phyloP scores from a whole-genome alignment of 23 red algal species.

The Cyanidioschyzon merolae region DNA sequence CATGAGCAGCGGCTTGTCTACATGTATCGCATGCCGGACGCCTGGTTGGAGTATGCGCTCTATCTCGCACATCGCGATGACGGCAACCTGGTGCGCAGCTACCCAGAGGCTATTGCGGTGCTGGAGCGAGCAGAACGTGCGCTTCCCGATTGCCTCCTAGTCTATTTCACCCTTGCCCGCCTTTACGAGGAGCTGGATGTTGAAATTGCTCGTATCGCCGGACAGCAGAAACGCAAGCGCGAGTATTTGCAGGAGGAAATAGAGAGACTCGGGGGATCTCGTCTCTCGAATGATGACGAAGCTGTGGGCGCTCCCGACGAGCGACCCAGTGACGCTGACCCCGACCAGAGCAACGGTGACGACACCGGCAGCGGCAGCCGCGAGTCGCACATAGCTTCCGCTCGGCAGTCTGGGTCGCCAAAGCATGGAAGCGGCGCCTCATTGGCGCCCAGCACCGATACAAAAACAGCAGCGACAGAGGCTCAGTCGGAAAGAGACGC shows the following conservation, averaged over 20 bases:
- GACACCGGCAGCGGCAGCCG: neutral
- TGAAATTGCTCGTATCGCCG: neutral
- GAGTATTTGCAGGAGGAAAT: neutral
- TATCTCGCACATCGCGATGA: neutral
- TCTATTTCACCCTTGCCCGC: slow-evolving; percentile 8
- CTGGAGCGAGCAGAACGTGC: neutral
- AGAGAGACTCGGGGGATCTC: neutral
- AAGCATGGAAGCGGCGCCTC: too few species aligned
- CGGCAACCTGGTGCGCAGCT: neutral
- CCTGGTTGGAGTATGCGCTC: slow-evolving; percentile 20
- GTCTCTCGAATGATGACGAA: neutral
- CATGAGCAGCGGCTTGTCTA: slow-evolving; percentile 24
- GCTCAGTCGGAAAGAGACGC: too few species aligned
- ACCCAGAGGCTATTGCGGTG: neutral
- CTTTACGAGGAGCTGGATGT: slow-evolving; percentile 6
- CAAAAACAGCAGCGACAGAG: too few species aligned
- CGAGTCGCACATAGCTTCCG: too few species aligned
- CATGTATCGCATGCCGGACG: slow-evolving; percentile 29
- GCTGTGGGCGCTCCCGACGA: neutral
- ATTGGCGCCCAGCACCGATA: too few species aligned
- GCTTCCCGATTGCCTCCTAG: neutral
- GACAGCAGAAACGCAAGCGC: slow-evolving; percentile 1
- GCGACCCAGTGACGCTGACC: neutral
- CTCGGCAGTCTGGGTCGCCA: too few species aligned
- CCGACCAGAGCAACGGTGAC: neutral